phyloP scores from a whole-genome alignment of 768 basidiomycete species.

The Harrya chromipes region DNA sequence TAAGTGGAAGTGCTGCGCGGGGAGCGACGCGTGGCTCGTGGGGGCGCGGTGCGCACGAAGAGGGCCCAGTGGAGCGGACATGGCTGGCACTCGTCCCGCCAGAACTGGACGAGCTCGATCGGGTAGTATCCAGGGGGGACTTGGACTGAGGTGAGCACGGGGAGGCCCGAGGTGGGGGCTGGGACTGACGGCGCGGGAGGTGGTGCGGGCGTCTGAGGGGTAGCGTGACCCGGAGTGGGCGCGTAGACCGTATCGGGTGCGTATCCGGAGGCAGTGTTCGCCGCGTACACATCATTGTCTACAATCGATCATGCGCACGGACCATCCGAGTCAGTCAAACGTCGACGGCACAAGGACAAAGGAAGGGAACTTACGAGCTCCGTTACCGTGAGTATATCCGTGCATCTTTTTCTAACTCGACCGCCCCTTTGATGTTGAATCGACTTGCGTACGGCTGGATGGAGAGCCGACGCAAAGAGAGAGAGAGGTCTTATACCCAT shows the following conservation, averaged over 20 bases:
- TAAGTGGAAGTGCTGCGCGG: background rate
- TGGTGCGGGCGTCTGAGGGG: background rate
- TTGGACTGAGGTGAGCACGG: conserved; percentile 8
- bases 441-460: background rate
- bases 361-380: conserved; percentile 1
- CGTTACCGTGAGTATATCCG: background rate
- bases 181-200: background rate
- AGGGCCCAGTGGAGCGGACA: conserved; percentile 29
- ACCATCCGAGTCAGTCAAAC: background rate
- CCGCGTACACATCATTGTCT: too few relatives aligned
- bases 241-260: background rate
- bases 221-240: background rate
- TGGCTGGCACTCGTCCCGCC: conserved; percentile 17
- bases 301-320: background rate
- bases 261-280: background rate
- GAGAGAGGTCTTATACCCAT: conserved; percentile 1
- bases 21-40: background rate
- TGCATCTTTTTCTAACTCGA: conserved; percentile 1
- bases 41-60: conserved; percentile 23
- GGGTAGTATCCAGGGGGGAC: conserved; percentile 19
- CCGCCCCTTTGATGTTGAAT: background rate
- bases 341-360: background rate
- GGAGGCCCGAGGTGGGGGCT: background rate
- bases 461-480: background rate
- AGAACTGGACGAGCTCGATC: conserved; percentile 31